Base-by-base conservation (phyloP, 2,329 filamentous ascomycete genomes). In the Sporothrix schenckii region DNA sequence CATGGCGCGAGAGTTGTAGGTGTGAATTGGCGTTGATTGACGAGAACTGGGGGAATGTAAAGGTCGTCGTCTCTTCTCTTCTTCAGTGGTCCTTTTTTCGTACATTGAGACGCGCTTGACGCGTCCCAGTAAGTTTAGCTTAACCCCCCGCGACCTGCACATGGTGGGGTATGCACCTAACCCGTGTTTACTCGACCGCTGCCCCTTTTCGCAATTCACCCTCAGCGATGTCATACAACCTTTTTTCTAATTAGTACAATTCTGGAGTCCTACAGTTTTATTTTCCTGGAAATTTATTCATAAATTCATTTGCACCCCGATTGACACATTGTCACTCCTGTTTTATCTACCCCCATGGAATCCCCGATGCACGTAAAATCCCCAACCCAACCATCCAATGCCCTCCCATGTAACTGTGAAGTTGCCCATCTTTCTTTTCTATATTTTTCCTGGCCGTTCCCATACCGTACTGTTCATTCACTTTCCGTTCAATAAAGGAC, bases 1-100 rank as follows among this genome's bases (percentile, higher is more conserved):
- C 85, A 87, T 86, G n/a, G 21, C 5, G 6, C 44, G 24, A 11
- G 30, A 11, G 7, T n/a, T 49, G 56, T 11, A 2, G 21, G 34
- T 13, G 54, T 2, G 49, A 19, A 19, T 34, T 6, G 39, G 21
- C 9, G 39, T 2, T 9, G 21, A 14, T 30, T 30, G 27, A 30
- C 27, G 27, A 30, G 27, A 30, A 30, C 27, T 24, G 27, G 27
- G 27, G 27, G 27, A 30, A 30, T 30, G 27, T 2, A 3, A 3
- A 30, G 27, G 27, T 60, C 34, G 56, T 56, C 10, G 53, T n/a
- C 30, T 30, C 30, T 39, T 54, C 27, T 54, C 7, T 44, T 10
- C 10, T 54, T 21, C 52, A 4, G 52, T 4, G 2, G 4, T 56
- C 9, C 19, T 60, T 60, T 4, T 60, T 60, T 5, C 41, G 4